Conservation (phyloP, 805 yeast species). For the Sugiyamaella qingdaonensis region DNA sequence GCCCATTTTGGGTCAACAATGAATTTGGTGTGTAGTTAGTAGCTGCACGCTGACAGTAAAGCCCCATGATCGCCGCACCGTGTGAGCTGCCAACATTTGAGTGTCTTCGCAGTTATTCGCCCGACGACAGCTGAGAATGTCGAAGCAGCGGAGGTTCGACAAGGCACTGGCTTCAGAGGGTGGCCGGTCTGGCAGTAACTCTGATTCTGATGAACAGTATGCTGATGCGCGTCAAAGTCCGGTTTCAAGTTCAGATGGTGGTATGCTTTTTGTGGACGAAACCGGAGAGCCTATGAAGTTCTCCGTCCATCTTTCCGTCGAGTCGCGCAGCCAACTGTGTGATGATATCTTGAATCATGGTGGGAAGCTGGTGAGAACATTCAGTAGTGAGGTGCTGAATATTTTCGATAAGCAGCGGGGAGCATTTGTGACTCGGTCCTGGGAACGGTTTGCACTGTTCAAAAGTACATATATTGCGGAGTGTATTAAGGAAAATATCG, state of each 20-base stretch:
- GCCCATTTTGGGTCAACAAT: too few species aligned
- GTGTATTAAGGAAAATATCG: background rate
- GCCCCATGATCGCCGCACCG: too few species aligned
- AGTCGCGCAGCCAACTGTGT: background rate
- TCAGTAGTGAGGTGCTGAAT: background rate
- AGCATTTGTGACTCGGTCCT: slow-evolving; percentile 1
- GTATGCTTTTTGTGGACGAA: background rate
- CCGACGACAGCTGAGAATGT: too few species aligned
- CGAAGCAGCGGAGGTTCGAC: too few species aligned
- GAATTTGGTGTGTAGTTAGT: too few species aligned
- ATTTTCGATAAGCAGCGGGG: background rate
- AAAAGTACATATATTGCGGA: background rate
- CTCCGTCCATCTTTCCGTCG: background rate
- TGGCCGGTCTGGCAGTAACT: background rate
- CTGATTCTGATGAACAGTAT: background rate
- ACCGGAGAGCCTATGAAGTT: background rate
- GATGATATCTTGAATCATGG: background rate
- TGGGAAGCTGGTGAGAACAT: background rate
- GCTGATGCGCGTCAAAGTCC: background rate
- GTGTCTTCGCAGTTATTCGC: too few species aligned
- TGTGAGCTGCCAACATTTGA: too few species aligned
- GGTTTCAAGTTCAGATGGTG: background rate
- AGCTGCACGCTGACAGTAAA: too few species aligned
- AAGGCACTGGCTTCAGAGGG: too few species aligned
- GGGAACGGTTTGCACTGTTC: background rate